phyloP scores from a whole-genome alignment of 306 rosid genomes.

The Rosa persica region DNA sequence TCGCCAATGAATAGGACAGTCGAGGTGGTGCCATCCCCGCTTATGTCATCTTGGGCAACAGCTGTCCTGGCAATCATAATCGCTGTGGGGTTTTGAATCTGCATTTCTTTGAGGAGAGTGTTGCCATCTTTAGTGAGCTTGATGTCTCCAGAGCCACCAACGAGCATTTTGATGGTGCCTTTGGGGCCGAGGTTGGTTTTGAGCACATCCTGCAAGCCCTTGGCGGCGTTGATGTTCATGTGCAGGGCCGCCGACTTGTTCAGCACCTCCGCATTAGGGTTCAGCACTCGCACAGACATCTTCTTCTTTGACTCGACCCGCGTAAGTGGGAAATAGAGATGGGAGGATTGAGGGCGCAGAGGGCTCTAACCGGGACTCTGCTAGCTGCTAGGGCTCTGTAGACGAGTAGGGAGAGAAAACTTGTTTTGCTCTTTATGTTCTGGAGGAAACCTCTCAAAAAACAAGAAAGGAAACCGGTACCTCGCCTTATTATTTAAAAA shows the following conservation, averaged over 20 bases:
- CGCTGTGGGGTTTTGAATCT: slow-evolving; percentile 97
- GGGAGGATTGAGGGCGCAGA: background rate
- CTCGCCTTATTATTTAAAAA: no score
- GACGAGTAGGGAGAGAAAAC: no score
- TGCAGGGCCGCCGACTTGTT: slow-evolving; percentile 96
- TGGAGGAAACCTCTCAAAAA: no score
- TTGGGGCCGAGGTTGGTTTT: slow-evolving; percentile 93
- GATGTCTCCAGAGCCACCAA: slow-evolving; percentile 96
- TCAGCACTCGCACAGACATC: slow-evolving; percentile 77
- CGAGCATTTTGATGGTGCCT: slow-evolving; percentile 93
- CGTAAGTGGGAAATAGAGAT: no score
- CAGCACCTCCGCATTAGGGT: slow-evolving; percentile 96
- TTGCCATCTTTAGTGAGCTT: slow-evolving; percentile 97
- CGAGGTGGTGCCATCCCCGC: slow-evolving; percentile 96
- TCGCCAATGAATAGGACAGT: slow-evolving; percentile 95
- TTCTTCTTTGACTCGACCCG: slow-evolving; percentile 38
- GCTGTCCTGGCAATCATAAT: slow-evolving; percentile 97
- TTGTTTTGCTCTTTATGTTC: no score
- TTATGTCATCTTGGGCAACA: slow-evolving; percentile 93
- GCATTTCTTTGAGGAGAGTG: slow-evolving; percentile 96
- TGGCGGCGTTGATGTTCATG: slow-evolving; percentile 97
- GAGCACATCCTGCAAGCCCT: slow-evolving; percentile 94
- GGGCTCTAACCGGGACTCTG: background rate
- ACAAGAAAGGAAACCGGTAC: no score
- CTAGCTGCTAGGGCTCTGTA: no score